Conservation (phyloP, 2,329 filamentous ascomycete species). For the Trichoderma sp. region DNA sequence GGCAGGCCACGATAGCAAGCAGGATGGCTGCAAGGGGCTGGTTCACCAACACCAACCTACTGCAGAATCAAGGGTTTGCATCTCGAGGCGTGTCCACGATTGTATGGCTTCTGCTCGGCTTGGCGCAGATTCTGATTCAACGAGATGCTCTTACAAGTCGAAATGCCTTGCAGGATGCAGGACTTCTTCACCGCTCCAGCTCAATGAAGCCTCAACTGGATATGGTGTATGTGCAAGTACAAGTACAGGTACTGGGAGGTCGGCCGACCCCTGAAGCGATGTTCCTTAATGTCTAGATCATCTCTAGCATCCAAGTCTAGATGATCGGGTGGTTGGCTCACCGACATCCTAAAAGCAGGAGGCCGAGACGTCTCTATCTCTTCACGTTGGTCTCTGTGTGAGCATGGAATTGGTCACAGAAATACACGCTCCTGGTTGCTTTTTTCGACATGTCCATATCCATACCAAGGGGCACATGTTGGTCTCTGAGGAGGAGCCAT, state of each 20-base stretch:
- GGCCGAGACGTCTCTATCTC: not conserved
- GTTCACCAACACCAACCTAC: not conserved
- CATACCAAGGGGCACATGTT: not conserved
- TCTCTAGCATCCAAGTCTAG: not conserved
- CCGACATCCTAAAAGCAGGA: not conserved
- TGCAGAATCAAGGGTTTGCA: not conserved
- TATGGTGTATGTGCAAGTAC: not conserved
- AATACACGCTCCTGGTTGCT: not conserved
- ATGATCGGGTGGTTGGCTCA: not conserved
- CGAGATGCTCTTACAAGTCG: not conserved
- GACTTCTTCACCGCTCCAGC: slow-evolving; percentile 1
- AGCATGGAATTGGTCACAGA: not conserved
- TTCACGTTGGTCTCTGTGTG: not conserved
- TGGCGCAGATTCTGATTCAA: not conserved
- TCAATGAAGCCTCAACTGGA: no score
- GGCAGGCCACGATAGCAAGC: not conserved
- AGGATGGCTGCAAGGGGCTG: not conserved
- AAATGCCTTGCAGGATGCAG: not conserved
- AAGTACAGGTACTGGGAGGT: not conserved
- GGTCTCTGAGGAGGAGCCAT: no score
- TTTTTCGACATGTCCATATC: not conserved
- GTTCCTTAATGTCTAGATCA: not conserved
- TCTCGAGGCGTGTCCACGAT: not conserved
- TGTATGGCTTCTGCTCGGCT: not conserved
- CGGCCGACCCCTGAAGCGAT: not conserved